phyloP scores from a whole-genome alignment of 805 yeast species.

The Candida hungchunana region DNA sequence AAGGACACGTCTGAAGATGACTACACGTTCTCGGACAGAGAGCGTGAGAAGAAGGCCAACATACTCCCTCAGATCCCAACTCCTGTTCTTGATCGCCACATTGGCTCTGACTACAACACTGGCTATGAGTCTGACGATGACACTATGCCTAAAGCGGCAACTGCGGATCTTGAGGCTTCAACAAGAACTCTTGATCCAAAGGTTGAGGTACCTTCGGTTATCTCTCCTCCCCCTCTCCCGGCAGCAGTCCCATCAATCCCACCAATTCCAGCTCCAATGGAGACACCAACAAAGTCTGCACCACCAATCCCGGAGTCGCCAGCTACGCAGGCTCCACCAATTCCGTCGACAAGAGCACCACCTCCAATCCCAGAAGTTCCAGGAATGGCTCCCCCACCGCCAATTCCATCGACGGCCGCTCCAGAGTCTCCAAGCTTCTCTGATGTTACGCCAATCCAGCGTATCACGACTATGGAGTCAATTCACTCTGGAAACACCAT shows the following conservation, averaged over 20 bases:
- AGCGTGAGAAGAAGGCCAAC: slow-evolving; percentile 18
- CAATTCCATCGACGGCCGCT: slow-evolving; percentile 1
- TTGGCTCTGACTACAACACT: slow-evolving; percentile 36
- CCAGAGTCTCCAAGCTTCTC: slow-evolving; percentile 8
- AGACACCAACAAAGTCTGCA: slow-evolving; percentile 15
- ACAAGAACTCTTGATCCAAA: slow-evolving; percentile 8
- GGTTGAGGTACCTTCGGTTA: not conserved
- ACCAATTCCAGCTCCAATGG: slow-evolving; percentile 15
- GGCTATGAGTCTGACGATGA: slow-evolving; percentile 75
- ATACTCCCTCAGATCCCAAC: slow-evolving; percentile 7
- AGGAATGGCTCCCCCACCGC: slow-evolving; percentile 8
- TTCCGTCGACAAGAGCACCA: slow-evolving; percentile 5
- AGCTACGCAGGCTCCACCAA: slow-evolving; percentile 15
- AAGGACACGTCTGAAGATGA: slow-evolving; percentile 26
- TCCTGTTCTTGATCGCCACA: slow-evolving; percentile 11
- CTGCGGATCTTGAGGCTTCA: slow-evolving; percentile 8
- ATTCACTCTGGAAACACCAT: slow-evolving; percentile 1
- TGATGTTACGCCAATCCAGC: slow-evolving; percentile 7
- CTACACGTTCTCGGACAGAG: slow-evolving; percentile 18
- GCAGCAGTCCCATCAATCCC: slow-evolving; percentile 1
- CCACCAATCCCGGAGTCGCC: slow-evolving; percentile 20
- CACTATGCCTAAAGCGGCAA: slow-evolving; percentile 21
- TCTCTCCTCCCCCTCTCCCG: too few relatives aligned
- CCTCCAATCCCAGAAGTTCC: slow-evolving; percentile 13
- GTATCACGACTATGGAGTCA: slow-evolving; percentile 8